Percentiles rank a stretch among this genome's conserved stretches.
phyloP scores from a whole-genome alignment of 2,329 filamentous ascomycete species.

The Aspergillus vadensis region DNA sequence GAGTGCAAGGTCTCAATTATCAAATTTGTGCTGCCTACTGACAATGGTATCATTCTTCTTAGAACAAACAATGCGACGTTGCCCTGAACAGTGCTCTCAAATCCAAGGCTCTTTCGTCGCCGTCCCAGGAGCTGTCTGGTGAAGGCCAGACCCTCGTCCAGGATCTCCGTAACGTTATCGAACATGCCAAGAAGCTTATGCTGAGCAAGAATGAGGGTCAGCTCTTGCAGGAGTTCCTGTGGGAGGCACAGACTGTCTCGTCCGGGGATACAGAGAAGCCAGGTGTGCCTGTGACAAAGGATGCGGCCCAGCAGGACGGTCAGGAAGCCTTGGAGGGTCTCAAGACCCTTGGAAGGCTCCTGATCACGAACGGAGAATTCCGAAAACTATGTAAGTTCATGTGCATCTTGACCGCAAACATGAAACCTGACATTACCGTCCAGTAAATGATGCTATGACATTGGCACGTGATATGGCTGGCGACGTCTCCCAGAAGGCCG shows the following conservation, averaged over 20 bases:
- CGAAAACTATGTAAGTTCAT: conserved; percentile 73
- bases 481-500: conserved; percentile 80
- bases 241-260: conserved; percentile 79
- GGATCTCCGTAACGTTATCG: conserved; percentile 77
- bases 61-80: conserved; percentile 95
- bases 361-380: conserved; percentile 96
- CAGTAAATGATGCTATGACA: conserved; percentile 76
- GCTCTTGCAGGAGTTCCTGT: conserved; percentile 94
- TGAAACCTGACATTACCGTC: neutral
- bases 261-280: conserved; percentile 63
- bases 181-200: conserved; percentile 79
- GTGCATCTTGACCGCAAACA: neutral
- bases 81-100: conserved; percentile 85
- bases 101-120: conserved; percentile 68
- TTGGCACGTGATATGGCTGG: conserved; percentile 88
- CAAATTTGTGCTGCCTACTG: neutral
- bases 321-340: conserved; percentile 82
- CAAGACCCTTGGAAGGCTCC: conserved; percentile 80
- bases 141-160: conserved; percentile 79
- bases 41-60: conserved; percentile 4
- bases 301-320: conserved; percentile 77
- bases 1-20: conserved; percentile 61
- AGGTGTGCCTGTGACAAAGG: conserved; percentile 70
- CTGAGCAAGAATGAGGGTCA: conserved; percentile 95
- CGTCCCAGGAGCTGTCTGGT: conserved; percentile 73